Conservation (phyloP, 2,329 filamentous ascomycete genomes). For the Chaetomium olivaceum region DNA sequence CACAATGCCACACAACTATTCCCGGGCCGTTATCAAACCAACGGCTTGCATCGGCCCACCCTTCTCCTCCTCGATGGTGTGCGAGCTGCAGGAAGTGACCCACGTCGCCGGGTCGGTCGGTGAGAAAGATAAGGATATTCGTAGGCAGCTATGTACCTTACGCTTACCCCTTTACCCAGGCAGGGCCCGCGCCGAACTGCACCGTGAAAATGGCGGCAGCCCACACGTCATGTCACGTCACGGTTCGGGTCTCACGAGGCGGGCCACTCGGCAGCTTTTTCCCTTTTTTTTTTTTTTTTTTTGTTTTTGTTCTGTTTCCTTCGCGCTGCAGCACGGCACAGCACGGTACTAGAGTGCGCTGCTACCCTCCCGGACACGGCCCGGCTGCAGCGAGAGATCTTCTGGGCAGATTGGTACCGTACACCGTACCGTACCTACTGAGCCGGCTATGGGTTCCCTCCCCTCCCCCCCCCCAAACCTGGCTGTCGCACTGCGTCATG, state of each 20-base stretch:
- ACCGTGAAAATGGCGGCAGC: too few relatives aligned
- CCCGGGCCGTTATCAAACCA: neutral
- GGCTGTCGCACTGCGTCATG: constrained; percentile 11
- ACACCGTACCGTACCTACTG: neutral
- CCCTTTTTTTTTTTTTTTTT: neutral
- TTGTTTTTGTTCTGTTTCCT: constrained; percentile 4
- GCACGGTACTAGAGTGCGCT: constrained; percentile 9
- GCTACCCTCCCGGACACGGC: constrained; percentile 2
- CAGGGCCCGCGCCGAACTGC: too few relatives aligned
- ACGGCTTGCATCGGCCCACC: constrained; percentile 18
- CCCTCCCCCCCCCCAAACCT: too few relatives aligned
- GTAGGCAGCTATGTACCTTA: neutral
- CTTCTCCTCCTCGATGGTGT: neutral
- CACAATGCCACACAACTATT: neutral
- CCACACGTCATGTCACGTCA: neutral
- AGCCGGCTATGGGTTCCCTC: neutral
- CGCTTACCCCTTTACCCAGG: too few relatives aligned
- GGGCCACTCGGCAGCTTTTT: too few relatives aligned
- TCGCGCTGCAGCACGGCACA: constrained; percentile 16
- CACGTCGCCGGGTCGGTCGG: constrained; percentile 8
- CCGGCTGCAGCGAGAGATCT: constrained; percentile 14
- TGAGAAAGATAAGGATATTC: constrained; percentile 11
- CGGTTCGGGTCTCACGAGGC: constrained; percentile 7
- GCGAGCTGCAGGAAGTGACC: neutral
- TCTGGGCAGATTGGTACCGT: constrained; percentile 1